phyloP scores from a whole-genome alignment of 2,329 filamentous ascomycete genomes.

The Fusarium setosum region DNA sequence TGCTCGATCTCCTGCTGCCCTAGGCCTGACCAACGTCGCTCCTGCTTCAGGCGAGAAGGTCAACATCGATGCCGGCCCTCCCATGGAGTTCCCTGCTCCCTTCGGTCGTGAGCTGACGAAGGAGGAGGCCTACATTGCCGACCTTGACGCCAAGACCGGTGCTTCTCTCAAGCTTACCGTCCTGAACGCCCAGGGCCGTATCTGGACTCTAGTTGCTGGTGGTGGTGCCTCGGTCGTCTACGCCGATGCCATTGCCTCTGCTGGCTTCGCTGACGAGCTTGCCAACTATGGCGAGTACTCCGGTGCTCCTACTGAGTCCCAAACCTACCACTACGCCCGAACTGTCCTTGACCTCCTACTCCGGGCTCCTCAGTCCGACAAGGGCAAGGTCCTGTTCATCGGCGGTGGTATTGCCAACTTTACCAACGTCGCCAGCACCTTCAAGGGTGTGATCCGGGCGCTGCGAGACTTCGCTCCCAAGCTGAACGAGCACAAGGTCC shows the following conservation, averaged over 20 bases:
- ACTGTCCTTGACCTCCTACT: conserved; percentile 98
- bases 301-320: conserved; percentile 96
- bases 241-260: conserved; percentile 96
- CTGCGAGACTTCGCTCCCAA: conserved; percentile 88
- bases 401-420: conserved; percentile 99
- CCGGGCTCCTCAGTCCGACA: conserved; percentile 82
- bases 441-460: conserved; percentile 99
- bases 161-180: conserved; percentile 98
- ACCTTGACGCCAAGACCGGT: conserved; percentile 99
- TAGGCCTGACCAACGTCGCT: conserved; percentile 80
- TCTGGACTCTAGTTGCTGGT: conserved; percentile 99
- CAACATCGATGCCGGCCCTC: conserved; percentile 94
- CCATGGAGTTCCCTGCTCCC: conserved; percentile 98
- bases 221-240: conserved; percentile 99
- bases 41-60: conserved; percentile 77
- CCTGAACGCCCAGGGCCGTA: conserved; percentile 88
- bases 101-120: conserved; percentile 99
- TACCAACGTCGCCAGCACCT: conserved; percentile 98
- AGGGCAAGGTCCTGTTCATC: conserved; percentile 99
- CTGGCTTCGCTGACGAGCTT: conserved; percentile 93
- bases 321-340: conserved; percentile 98
- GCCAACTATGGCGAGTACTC: conserved; percentile 99
- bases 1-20: conserved; percentile 88
- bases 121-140: conserved; percentile 98
- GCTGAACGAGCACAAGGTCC: conserved; percentile 94